Evolutionary conservation across 1,284 basidiomycete species (phyloP).

Genomic region (Cryptococcus neoformans): DNA sequence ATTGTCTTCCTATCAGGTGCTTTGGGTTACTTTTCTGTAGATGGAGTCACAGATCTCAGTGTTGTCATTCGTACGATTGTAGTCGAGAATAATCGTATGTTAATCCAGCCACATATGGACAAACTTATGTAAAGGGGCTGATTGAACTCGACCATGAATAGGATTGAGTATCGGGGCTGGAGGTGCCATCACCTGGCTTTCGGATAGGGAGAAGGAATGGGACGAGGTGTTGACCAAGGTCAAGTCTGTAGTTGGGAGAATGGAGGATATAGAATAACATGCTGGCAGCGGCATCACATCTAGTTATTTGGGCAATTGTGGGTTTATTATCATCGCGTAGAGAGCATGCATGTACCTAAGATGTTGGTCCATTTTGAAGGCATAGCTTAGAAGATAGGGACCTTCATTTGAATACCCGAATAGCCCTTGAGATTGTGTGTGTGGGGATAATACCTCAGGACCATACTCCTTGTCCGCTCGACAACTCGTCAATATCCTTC

Average conservation of each 20-base stretch:
- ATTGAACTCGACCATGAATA: conserved; percentile 10
- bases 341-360: too few species aligned
- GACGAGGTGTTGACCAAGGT: conserved; percentile 89
- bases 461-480: too few species aligned
- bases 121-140: neutral
- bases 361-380: too few species aligned
- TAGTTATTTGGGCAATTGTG: too few species aligned
- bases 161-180: conserved; percentile 71
- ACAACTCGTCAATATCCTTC: too few species aligned
- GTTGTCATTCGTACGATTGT: conserved; percentile 95
- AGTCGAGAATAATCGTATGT: conserved; percentile 58
- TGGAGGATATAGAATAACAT: conserved; percentile 14
- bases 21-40: conserved; percentile 87
- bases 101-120: neutral
- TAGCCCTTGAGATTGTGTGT: too few species aligned
- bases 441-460: too few species aligned
- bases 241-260: conserved; percentile 43
- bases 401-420: too few species aligned
- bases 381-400: too few species aligned
- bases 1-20: conserved; percentile 53
- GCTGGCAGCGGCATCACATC: too few species aligned
- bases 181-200: conserved; percentile 92
- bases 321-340: too few species aligned
- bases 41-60: conserved; percentile 86
- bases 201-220: conserved; percentile 84